phyloP scores from a whole-genome alignment of 2,329 filamentous ascomycete species.

The Penicillium sp. region DNA sequence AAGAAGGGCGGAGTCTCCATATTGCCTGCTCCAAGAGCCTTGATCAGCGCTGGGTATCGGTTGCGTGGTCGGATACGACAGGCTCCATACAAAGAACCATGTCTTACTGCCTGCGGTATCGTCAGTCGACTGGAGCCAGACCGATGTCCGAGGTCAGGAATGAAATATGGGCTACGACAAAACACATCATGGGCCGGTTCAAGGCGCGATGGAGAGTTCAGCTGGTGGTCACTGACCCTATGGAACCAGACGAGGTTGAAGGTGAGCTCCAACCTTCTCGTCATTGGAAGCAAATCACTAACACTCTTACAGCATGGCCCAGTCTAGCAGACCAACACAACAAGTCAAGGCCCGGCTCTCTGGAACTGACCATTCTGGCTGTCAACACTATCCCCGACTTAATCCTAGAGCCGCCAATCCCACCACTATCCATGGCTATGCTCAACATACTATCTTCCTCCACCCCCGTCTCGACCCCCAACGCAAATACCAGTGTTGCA shows the following conservation, averaged over 20 bases:
- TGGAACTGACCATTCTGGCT: constrained; percentile 38
- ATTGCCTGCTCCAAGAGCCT: constrained; percentile 55
- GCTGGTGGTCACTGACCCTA: constrained; percentile 51
- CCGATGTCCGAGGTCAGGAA: constrained; percentile 50
- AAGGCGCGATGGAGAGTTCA: constrained; percentile 55
- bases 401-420: constrained; percentile 32
- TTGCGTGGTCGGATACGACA: constrained; percentile 57
- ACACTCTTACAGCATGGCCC: constrained; percentile 36
- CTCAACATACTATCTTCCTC: constrained; percentile 34
- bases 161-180: constrained; percentile 57
- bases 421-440: constrained; percentile 33
- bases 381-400: constrained; percentile 38
- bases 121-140: constrained; percentile 30
- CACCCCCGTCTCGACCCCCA: constrained; percentile 41
- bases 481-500: constrained; percentile 32
- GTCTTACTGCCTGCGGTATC: constrained; percentile 52
- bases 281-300: constrained; percentile 11
- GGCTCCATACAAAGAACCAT: constrained; percentile 53
- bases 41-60: constrained; percentile 57
- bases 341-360: constrained; percentile 30
- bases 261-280: constrained; percentile 30
- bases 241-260: constrained; percentile 52
- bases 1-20: constrained; percentile 57
- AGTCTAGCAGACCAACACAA: constrained; percentile 39
- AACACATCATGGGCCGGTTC: constrained; percentile 52